phyloP scores from a whole-genome alignment of 2,329 filamentous ascomycete species.

The Colletotrichum lentis region DNA sequence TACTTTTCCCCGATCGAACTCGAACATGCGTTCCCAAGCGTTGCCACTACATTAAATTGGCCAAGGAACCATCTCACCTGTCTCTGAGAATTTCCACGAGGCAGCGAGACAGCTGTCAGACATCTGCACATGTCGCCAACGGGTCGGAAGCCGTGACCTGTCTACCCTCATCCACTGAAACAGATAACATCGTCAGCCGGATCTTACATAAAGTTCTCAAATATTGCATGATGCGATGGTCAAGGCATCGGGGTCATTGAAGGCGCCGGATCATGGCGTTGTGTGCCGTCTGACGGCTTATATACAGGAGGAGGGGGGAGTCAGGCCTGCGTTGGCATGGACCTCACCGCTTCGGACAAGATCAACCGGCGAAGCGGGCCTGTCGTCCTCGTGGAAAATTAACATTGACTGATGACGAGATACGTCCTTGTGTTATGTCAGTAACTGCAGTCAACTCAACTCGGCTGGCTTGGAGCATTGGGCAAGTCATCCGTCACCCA shows the following conservation, averaged over 20 bases:
- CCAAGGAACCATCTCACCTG: too few species aligned
- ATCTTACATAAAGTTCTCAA: too few species aligned
- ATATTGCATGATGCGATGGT: not conserved
- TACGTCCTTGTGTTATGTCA: slow-evolving; percentile 43
- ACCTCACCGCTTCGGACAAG: slow-evolving; percentile 57
- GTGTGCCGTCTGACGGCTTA: slow-evolving; percentile 60
- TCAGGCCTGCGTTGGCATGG: slow-evolving; percentile 36
- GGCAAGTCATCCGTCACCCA: not conserved
- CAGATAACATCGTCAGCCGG: too few species aligned
- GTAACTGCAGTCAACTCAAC: not conserved
- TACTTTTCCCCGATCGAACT: not conserved
- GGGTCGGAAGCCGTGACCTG: too few species aligned
- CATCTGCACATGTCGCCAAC: not conserved
- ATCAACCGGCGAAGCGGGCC: slow-evolving; percentile 50
- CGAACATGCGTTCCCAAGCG: too few species aligned
- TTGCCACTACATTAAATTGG: too few species aligned
- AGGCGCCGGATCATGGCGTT: slow-evolving; percentile 50
- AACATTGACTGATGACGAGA: slow-evolving; percentile 53
- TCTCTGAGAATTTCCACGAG: not conserved
- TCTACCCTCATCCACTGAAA: too few species aligned
- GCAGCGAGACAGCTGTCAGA: not conserved
- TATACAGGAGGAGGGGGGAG: slow-evolving; percentile 63
- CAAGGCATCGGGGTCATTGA: not conserved
- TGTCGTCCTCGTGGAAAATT: slow-evolving; percentile 57
- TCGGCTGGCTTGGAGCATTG: not conserved